These are phyloP conservation scores for Monosporascus sp. DNA, from an alignment of 2,329 filamentous ascomycete genomes.

Conservation along the genomic window DNA sequence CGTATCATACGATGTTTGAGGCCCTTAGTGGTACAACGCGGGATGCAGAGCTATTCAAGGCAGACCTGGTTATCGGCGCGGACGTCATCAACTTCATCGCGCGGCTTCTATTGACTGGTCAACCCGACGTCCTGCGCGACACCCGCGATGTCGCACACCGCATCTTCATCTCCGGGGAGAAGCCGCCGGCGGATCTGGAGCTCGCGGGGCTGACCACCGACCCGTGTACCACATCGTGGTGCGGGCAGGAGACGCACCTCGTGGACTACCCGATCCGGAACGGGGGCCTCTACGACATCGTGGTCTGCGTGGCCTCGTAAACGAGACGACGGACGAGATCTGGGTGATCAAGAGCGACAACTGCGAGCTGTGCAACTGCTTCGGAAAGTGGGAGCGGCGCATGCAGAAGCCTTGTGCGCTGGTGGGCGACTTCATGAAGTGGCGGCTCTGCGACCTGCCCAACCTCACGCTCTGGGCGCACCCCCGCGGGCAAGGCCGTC, in stretches of 20 bases:
- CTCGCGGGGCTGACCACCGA: conserved; percentile 21
- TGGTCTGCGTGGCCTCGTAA: conserved; percentile 21
- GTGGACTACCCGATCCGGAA: conserved; percentile 28
- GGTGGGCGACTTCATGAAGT: conserved; percentile 37
- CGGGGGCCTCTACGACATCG: conserved; percentile 29
- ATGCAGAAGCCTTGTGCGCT: conserved; percentile 29
- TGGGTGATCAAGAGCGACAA: conserved; percentile 22
- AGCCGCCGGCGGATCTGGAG: conserved; percentile 20
- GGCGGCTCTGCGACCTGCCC: conserved; percentile 39
- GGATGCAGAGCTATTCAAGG: conserved; percentile 13
- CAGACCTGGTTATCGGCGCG: conserved; percentile 17
- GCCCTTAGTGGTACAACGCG: conserved; percentile 12
- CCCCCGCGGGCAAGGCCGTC: conserved; percentile 30
- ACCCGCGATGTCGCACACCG: conserved; percentile 33
- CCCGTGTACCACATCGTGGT: conserved; percentile 28
- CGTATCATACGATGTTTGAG: conserved; percentile 16
- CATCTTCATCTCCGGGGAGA: conserved; percentile 24
- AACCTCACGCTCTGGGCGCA: conserved; percentile 36
- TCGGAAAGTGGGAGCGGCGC: conserved; percentile 30
- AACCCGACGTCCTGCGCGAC: conserved; percentile 18
- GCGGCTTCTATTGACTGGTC: conserved; percentile 19
- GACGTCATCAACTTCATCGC: conserved; percentile 22
- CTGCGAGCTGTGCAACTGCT: conserved; percentile 30
- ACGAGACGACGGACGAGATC: background rate
- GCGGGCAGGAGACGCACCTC: conserved; percentile 27